phyloP scores from a whole-genome alignment of 441 rosid species.

The Eutrema salsugineum region DNA sequence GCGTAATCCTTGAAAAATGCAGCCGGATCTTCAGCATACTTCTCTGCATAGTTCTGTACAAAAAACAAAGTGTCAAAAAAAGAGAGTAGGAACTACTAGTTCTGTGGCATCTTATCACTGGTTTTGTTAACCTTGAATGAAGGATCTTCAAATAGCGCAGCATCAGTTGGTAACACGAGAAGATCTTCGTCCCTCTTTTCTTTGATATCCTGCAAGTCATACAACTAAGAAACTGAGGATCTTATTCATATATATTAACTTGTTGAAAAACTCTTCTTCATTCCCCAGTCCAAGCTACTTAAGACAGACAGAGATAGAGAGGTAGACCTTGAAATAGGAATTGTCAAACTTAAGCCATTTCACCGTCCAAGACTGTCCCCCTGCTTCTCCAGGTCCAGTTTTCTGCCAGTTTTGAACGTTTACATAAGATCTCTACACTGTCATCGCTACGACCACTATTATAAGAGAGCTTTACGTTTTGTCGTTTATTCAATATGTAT shows the following conservation, averaged over 20 bases:
- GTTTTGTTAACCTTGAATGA: constrained; percentile 67
- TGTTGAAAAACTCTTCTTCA: background rate
- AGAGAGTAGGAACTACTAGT: background rate
- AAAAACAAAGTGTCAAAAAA: no score
- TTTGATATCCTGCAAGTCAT: constrained; percentile 63
- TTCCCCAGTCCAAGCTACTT: background rate
- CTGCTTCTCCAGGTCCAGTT: constrained; percentile 95
- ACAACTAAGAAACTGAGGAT: constrained; percentile 11
- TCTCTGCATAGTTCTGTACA: constrained; percentile 83
- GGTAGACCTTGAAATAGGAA: constrained; percentile 87
- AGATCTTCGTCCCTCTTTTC: constrained; percentile 73
- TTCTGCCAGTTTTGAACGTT: constrained; percentile 48
- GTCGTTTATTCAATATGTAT: constrained; percentile 16
- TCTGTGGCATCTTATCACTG: background rate
- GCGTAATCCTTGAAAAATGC: constrained; percentile 90
- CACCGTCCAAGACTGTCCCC: constrained; percentile 96
- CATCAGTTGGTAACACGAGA: constrained; percentile 94
- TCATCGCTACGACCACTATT: background rate
- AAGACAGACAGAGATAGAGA: background rate
- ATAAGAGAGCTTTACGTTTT: background rate
- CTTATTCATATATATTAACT: background rate
- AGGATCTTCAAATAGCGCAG: constrained; percentile 83
- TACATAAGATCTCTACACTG: background rate
- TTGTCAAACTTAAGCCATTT: constrained; percentile 95
- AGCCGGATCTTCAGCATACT: constrained; percentile 80